Evolutionary conservation across 257 asterid genomes (phyloP).

Genomic region (Lycium ferocissimum): DNA sequence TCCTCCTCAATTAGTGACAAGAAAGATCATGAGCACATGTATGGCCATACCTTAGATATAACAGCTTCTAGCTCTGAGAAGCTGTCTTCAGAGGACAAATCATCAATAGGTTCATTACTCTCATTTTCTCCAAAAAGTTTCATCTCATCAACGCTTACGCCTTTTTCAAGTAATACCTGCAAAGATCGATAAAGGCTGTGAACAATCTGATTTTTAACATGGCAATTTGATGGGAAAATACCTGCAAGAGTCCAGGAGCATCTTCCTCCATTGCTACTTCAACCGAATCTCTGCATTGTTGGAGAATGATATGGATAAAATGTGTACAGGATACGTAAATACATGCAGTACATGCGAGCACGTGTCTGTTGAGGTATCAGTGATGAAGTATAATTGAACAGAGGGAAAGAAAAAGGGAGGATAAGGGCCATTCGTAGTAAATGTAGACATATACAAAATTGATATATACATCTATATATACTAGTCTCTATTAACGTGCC

Average conservation of each 20-base stretch:
- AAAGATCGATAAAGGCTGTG: conserved; percentile 37
- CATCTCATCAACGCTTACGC: conserved; percentile 75
- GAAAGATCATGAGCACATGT: conserved; percentile 27
- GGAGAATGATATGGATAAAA: conserved; percentile 17
- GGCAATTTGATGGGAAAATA: conserved; percentile 40
- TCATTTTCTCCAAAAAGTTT: conserved; percentile 88
- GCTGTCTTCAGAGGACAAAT: conserved; percentile 55
- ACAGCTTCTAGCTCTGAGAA: conserved; percentile 81
- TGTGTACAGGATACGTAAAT: conserved; percentile 29
- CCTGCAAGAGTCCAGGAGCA: conserved; percentile 98
- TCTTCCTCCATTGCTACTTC: conserved; percentile 96
- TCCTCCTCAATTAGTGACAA: conserved; percentile 19
- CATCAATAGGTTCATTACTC: conserved; percentile 68
- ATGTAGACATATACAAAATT: background rate
- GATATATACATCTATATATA: background rate
- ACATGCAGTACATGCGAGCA: background rate
- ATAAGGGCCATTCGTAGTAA: conserved; percentile 1
- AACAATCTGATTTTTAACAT: conserved; percentile 32
- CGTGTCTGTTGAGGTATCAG: background rate
- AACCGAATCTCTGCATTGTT: conserved; percentile 75
- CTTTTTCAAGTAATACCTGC: conserved; percentile 76
- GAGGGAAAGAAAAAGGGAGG: background rate
- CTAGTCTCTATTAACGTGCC: too few species aligned
- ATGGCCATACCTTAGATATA: conserved; percentile 63
- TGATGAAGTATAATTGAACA: background rate